Evolutionary conservation across 768 basidiomycete genomes (phyloP).

Genomic region (Gloeophyllum trabeum): DNA sequence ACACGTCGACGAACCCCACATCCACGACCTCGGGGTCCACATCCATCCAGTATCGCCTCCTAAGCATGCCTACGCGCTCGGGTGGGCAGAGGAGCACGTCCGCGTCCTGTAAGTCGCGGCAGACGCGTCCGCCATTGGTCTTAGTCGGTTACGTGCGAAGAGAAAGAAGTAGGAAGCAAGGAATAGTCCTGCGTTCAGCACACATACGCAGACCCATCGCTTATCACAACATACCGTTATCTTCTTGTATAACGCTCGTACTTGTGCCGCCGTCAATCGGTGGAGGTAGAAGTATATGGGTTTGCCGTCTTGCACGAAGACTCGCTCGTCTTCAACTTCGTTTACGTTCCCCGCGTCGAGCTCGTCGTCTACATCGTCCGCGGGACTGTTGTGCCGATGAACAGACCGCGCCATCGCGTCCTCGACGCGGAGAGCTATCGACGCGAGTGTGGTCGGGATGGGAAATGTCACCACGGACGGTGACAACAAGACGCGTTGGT

Average conservation of each 20-base stretch:
- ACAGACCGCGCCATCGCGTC: neutral
- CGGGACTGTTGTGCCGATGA: neutral
- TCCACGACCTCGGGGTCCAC: constrained; percentile 12
- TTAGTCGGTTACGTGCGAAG: neutral
- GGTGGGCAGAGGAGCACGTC: neutral
- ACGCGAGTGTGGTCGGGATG: neutral
- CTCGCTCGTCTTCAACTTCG: neutral
- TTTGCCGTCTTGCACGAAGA: neutral
- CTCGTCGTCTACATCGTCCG: neutral
- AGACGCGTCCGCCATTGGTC: neutral
- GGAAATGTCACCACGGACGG: too few species aligned
- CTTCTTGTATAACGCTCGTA: neutral
- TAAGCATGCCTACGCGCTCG: neutral
- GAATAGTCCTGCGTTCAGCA: too few species aligned
- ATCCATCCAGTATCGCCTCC: neutral
- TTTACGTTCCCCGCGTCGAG: neutral
- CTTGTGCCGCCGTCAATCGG: neutral
- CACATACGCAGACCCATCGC: too few species aligned
- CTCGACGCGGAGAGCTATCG: neutral
- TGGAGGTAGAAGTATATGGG: neutral
- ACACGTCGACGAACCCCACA: constrained; percentile 14
- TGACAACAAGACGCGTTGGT: too few species aligned
- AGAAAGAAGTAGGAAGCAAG: neutral
- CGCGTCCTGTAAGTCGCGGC: neutral
- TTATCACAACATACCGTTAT: neutral